Evolutionary conservation across 768 basidiomycete species (phyloP), one percentile per base, ranked within the genome.

Genomic region (Lactarius deliciosus): DNA sequence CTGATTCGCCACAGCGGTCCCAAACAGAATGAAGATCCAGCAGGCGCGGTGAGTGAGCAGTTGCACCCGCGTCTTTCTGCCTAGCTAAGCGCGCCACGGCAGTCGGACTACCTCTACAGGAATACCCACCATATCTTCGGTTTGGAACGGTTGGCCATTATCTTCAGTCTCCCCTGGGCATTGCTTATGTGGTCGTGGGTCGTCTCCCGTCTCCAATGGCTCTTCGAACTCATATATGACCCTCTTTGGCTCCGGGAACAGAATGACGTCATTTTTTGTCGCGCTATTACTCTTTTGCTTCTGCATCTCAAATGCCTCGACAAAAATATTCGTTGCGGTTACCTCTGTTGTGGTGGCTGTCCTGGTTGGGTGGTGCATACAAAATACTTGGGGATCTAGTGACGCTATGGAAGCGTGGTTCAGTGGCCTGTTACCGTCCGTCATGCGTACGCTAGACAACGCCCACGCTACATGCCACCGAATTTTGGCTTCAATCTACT

Each of bases 171-270:
- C 10, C 85, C 86, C 0, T 83, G 83, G 64, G 81, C 83, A 2
- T 74, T 86, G 34, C 76, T 86, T 41, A 80, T 86, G 77, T 86
- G 85, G 85, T 80, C 79, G 85, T 85, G 69, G 74, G 84, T 79
- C 4, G 13, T 53, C 50, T 34, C 16, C 43, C 50, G 5, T 11
- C 25, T 25, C 10, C 11, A 13, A 22, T 1, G 13, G n/a, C 8
- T 9, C 2, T 25, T 22, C 10, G 16, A 43, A n/a, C 6, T 28
- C 34, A 22, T 53, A 3, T 30, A 53, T 20, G 20, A 32, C 16
- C 22, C 13, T 28, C 32, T 13, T 25, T 8, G 45, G 10, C 9
- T n/a, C 3, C n/a, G 18, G 28, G 6, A 18, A 36, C 60, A 66
- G 65, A 30, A 66, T 63, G 65, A n/a, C 40, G 25, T 30, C 34